A percentile compares a stretch with the other conserved stretches of the same genome.
phyloP scores from a whole-genome alignment of 805 yeast species.

The Kodamaea lidongshanica region DNA sequence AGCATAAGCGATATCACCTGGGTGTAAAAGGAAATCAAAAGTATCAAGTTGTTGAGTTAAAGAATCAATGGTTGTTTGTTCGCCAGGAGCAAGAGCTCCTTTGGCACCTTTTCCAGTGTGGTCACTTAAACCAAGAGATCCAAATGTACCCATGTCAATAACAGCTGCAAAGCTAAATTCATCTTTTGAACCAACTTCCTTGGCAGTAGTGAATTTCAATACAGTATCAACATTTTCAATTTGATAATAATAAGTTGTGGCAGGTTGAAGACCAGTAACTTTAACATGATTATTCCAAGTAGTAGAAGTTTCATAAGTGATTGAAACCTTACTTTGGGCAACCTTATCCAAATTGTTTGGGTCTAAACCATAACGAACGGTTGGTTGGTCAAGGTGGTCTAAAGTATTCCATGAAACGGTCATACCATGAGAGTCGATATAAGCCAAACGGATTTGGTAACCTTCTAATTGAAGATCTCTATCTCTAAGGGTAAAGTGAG shows the following conservation, averaged over 20 bases:
- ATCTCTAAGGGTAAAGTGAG: constrained; percentile 3
- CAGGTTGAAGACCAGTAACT: constrained; percentile 10
- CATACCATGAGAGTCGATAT: constrained; percentile 9
- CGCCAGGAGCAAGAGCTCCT: constrained; percentile 11
- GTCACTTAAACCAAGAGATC: constrained; percentile 11
- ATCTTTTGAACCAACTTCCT: constrained; percentile 8
- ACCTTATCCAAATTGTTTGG: constrained; percentile 7
- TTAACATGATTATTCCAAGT: constrained; percentile 13
- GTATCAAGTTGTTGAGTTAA: constrained; percentile 6
- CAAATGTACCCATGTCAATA: constrained; percentile 13
- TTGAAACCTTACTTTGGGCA: constrained; percentile 10
- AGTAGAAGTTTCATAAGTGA: constrained; percentile 11
- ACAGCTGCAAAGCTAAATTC: constrained; percentile 11
- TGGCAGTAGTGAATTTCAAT: constrained; percentile 11
- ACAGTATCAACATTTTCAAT: constrained; percentile 8
- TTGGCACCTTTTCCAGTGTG: constrained; percentile 9
- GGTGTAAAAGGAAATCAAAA: constrained; percentile 12
- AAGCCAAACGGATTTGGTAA: constrained; percentile 14
- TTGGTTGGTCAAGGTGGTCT: constrained; percentile 7
- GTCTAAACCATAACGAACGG: constrained; percentile 9
- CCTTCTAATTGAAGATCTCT: no score
- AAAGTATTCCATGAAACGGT: constrained; percentile 13
- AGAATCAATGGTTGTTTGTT: constrained; percentile 12
- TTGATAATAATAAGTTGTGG: constrained; percentile 11
- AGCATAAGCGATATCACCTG: constrained; percentile 14